Conservation (phyloP, 331 rosid species). For the Ulmus americana region DNA sequence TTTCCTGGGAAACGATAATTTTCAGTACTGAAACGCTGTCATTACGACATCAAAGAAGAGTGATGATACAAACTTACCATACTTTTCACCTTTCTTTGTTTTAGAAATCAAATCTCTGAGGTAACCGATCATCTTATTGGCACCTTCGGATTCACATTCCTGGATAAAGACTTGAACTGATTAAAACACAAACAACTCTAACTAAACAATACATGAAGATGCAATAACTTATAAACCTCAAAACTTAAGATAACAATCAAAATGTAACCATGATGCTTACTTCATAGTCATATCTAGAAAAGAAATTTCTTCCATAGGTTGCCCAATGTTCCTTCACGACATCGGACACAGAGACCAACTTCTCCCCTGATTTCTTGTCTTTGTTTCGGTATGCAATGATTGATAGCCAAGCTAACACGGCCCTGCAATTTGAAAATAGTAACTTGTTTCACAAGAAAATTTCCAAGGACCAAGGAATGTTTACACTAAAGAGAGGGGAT, state of each 20-base stretch:
- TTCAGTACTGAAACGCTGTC: constrained; percentile 12
- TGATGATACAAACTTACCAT: constrained; percentile 45
- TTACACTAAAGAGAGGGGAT: not conserved
- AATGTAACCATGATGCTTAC: constrained; percentile 33
- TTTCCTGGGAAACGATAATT: constrained; percentile 47
- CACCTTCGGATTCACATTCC: constrained; percentile 93
- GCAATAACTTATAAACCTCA: constrained; percentile 6
- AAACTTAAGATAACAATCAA: constrained; percentile 2
- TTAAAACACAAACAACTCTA: constrained; percentile 16
- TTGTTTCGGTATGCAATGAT: constrained; percentile 75
- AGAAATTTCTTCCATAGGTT: constrained; percentile 84
- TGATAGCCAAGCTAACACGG: constrained; percentile 97
- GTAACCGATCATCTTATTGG: constrained; percentile 71
- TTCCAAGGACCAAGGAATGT: not conserved
- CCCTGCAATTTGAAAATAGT: constrained; percentile 48
- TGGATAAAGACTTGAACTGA: constrained; percentile 26
- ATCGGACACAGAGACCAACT: constrained; percentile 72
- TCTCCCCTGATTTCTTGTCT: constrained; percentile 74
- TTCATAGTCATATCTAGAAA: constrained; percentile 96
- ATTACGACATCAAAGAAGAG: constrained; percentile 10
- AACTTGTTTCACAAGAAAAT: constrained; percentile 23
- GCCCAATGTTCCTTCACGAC: constrained; percentile 86
- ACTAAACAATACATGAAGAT: not conserved
- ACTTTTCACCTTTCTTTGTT: constrained; percentile 74
- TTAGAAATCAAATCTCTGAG: constrained; percentile 54